Conservation (phyloP, 257 asterid genomes). For the Leptodermis oblonga region DNA sequence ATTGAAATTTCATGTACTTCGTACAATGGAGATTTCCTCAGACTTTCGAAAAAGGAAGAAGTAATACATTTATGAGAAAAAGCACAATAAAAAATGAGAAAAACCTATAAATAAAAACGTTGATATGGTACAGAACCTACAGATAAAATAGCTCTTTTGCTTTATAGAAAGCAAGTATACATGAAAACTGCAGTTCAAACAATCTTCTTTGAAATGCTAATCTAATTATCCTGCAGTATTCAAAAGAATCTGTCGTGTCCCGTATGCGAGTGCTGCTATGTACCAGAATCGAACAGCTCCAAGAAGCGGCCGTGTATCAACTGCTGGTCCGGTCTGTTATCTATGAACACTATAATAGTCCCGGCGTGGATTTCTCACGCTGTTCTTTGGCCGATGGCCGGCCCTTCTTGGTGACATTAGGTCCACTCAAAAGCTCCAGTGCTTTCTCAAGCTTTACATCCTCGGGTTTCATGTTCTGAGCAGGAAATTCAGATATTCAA, state of each 20-base stretch:
- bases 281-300: neutral
- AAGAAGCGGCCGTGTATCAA: neutral
- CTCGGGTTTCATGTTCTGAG: constrained; percentile 51
- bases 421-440: constrained; percentile 50
- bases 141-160: too few species aligned
- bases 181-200: neutral
- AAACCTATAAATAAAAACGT: neutral
- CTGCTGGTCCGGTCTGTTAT: neutral
- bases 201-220: neutral
- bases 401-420: constrained; percentile 55
- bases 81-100: neutral
- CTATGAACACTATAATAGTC: constrained; percentile 9
- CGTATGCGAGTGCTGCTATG: neutral
- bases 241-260: neutral
- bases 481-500: neutral
- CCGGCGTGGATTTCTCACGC: constrained; percentile 36
- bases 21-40: neutral
- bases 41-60: neutral
- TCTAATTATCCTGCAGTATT: neutral
- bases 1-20: neutral
- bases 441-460: constrained; percentile 72
- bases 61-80: neutral
- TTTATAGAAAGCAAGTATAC: neutral
- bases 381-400: constrained; percentile 46
- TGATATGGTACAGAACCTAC: neutral